Evolutionary conservation across 305 asterid species (phyloP), one percentile per base, ranked within the genome.

Genomic region (Fraxinus platypoda): DNA sequence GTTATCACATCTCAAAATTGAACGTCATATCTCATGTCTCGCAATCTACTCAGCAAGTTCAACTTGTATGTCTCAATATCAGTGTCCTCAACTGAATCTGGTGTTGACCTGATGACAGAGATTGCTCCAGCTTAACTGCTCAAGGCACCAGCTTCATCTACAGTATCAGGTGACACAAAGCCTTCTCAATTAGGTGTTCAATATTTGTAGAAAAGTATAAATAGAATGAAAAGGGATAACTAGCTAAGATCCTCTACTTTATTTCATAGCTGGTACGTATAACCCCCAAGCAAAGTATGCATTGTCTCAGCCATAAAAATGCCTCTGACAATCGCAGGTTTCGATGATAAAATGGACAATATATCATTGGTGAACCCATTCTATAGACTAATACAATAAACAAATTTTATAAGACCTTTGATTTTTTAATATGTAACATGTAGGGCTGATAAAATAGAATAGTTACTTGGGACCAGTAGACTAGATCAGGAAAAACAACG

Each of bases 51-150:
- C 77, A 91, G 84, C 91, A 95, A 78, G 62, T 82, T 85, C 75
- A 71, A 73, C 89, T 92, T 91, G 91, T 87, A 90, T 12, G 85
- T 88, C 85, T 83, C 90, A 21, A 93, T 84, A 80, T 90, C 97
- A 73, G 84, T 82, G 78, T 85, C 89, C 83, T 95, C 93, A 0
- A 76, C 62, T 1, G 98, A 91, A 84, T 89, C 85, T 1, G 91
- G 92, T 59, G 87, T 86, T 52, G 94, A 90, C 66, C 25, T 84
- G 86, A 95, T 87, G 78, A 86, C 85, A 12, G 91, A 52, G 74
- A 87, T 72, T 30, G 94, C 98, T 82, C 97, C 98, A 77, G 93
- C 91, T 86, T 86, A 94, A 85, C n/a, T n/a, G n/a, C n/a, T n/a
- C n/a, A n/a, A n/a, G 30, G 90, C 90, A 13, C 81, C 91, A 83